Base-by-base conservation (phyloP, 805 yeast species). In the Ogataea saltuana region DNA sequence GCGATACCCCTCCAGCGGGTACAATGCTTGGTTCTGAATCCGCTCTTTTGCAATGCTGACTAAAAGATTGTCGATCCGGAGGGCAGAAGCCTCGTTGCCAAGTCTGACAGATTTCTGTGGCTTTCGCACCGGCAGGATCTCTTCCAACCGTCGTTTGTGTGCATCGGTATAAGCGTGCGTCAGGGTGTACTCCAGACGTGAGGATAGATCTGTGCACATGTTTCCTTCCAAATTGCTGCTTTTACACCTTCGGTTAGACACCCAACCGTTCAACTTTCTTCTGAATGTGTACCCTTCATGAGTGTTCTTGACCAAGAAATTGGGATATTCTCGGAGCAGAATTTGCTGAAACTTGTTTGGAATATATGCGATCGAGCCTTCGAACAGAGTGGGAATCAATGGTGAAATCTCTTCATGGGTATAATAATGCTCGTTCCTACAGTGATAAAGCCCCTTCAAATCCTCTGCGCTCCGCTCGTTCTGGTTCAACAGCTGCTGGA, bases 351-450 rank as follows among this genome's bases (percentile, higher is more conserved):
- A 60, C 36, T 55, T 55, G 32, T 62, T 54, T 0, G 85, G 85
- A 17, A 78, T 59, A 42, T 68, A 69, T 1, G 75, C 69, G 12
- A 67, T 47, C 9, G 58, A 74, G 2, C 88, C 88, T 59, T 85
- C 90, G 50, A 78, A 81, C 15, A 68, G 50, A 0, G 85, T 72
- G 25, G 73, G 66, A 4, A 74, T 62, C 46, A 85, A 64, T 0
- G 88, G 84, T 8, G 69, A 56, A 12, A 85, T 57, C 37, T 76
- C 80, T 7, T 71, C 70, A 25, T 69, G 55, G 6, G 65, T 57
- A 58, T 76, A 77, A 48, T 70, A 72, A 60, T 86, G 89, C 46
- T 69, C 62, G 56, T 81, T 79, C 38, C 79, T 71, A 63, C 86
- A 80, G 46, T 72, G 67, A 48, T 65, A 44, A 4, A 64, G 46